A percentile compares a stretch with the other conserved stretches of the same genome.
Evolutionary conservation across 441 rosid genomes (phyloP).

Genomic region (Omphalea diandra): DNA sequence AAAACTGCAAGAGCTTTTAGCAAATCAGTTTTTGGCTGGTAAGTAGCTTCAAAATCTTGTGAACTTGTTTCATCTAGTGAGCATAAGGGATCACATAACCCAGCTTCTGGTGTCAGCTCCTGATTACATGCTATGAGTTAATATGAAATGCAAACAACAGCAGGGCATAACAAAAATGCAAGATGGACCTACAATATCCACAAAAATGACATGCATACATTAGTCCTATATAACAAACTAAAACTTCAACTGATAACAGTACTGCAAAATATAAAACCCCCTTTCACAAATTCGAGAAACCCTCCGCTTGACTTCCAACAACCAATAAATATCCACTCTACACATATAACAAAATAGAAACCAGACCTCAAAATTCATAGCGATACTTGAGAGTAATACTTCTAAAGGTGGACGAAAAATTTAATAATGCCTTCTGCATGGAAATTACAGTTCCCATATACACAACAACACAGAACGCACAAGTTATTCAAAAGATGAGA

Average conservation of each 20-base stretch:
- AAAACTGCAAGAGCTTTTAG: conserved; percentile 71
- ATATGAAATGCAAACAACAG: neutral
- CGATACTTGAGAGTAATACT: neutral
- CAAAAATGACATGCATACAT: neutral
- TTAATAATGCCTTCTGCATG: too few relatives aligned
- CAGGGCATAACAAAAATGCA: conserved; percentile 1
- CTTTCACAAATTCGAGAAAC: neutral
- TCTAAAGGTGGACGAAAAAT: neutral
- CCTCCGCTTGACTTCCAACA: neutral
- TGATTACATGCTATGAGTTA: conserved; percentile 38
- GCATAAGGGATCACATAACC: conserved; percentile 81
- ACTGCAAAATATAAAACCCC: neutral
- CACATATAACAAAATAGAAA: neutral
- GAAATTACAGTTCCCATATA: too few relatives aligned
- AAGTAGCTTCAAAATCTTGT: conserved; percentile 56
- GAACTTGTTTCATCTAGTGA: conserved; percentile 88
- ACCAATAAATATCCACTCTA: neutral
- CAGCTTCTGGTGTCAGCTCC: conserved; percentile 54
- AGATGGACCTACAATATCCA: neutral
- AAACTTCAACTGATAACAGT: neutral
- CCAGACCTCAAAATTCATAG: neutral
- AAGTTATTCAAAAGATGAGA: neutral
- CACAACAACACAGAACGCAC: too few relatives aligned
- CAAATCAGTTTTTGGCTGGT: conserved; percentile 82
- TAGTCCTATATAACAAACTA: neutral